phyloP scores from a whole-genome alignment of 257 asterid genomes.

The Lycium barbarum region DNA sequence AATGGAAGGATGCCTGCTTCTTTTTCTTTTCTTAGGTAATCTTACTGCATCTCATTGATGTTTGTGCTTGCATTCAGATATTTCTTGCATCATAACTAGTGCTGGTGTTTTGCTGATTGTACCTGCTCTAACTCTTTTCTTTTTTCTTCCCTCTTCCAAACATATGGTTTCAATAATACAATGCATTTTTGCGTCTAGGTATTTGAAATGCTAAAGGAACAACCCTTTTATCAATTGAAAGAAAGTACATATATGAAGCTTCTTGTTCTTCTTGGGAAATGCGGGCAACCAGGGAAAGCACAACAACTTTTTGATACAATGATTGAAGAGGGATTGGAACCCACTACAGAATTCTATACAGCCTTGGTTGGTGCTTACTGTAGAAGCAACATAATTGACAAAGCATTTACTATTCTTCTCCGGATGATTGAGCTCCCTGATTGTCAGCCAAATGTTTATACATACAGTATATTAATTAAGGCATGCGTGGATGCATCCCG shows the following conservation, averaged over 20 bases:
- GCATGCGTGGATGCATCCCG: slow-evolving; percentile 79
- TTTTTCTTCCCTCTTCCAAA: background rate
- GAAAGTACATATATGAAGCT: slow-evolving; percentile 92
- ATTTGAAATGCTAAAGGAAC: slow-evolving; percentile 82
- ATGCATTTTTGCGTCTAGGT: slow-evolving; percentile 49
- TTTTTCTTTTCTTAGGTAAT: background rate
- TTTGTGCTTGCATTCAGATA: background rate
- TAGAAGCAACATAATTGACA: slow-evolving; percentile 73
- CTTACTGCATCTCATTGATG: background rate
- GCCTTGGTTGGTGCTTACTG: slow-evolving; percentile 81
- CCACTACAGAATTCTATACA: slow-evolving; percentile 80
- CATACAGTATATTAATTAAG: slow-evolving; percentile 81
- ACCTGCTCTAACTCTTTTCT: background rate
- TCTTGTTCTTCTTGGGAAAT: slow-evolving; percentile 85
- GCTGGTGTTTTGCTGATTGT: background rate
- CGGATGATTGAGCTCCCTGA: slow-evolving; percentile 73
- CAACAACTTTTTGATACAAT: slow-evolving; percentile 77
- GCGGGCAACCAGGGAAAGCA: slow-evolving; percentile 86
- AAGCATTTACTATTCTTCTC: slow-evolving; percentile 69
- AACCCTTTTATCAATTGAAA: slow-evolving; percentile 86
- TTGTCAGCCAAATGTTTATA: slow-evolving; percentile 92
- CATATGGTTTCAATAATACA: background rate
- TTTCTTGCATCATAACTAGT: background rate
- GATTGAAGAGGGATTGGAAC: slow-evolving; percentile 77
- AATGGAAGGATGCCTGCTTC: background rate